These are phyloP conservation scores for Ophiostoma sp. DNA, from an alignment of 2,329 filamentous ascomycete species.

Conservation along the genomic window DNA sequence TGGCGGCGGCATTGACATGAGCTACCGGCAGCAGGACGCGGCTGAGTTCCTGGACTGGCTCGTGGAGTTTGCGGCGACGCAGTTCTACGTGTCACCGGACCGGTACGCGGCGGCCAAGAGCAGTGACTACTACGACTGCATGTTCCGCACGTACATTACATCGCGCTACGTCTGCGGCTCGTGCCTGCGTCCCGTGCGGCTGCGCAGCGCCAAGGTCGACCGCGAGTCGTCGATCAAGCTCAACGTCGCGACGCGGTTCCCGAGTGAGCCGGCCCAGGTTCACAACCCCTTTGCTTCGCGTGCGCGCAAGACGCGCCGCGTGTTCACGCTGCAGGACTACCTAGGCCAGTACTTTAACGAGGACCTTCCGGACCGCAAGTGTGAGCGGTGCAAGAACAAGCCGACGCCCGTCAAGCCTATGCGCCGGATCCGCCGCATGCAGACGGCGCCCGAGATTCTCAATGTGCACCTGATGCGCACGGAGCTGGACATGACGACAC, in stretches of 20 bases:
- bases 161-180: constrained; percentile 12
- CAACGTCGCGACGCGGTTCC: not conserved
- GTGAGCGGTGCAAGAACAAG: constrained; percentile 17
- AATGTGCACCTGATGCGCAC: constrained; percentile 19
- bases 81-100: constrained; percentile 14
- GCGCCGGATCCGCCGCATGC: constrained; percentile 17
- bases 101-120: constrained; percentile 5
- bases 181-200: constrained; percentile 19
- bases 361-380: constrained; percentile 3
- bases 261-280: too few species aligned
- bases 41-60: constrained; percentile 20
- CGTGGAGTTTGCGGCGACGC: constrained; percentile 14
- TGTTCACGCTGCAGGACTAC: constrained; percentile 1
- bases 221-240: constrained; percentile 11
- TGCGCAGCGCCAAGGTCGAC: constrained; percentile 12
- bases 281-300: too few species aligned
- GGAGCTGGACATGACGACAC: not conserved
- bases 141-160: constrained; percentile 19
- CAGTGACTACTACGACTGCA: constrained; percentile 15
- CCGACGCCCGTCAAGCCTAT: not conserved
- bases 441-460: constrained; percentile 24
- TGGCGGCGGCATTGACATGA: not conserved
- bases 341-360: not conserved
- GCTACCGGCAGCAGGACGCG: constrained; percentile 20
- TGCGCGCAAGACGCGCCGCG: not conserved